These are phyloP conservation scores for Komagataella populi DNA, from an alignment of 805 yeast genomes.

Conservation along the genomic window DNA sequence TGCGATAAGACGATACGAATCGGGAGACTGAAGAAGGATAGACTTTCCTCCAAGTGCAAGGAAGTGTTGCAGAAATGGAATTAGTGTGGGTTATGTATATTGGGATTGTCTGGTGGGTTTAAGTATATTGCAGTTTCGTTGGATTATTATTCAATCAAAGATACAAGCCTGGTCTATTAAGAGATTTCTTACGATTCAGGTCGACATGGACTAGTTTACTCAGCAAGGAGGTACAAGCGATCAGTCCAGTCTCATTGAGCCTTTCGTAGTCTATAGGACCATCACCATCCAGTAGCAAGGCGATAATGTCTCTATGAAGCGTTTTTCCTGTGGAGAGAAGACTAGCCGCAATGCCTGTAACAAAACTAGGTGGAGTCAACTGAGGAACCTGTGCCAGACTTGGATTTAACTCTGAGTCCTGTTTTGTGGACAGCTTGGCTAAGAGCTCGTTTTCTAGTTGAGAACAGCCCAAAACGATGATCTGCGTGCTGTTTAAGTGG, in stretches of 20 bases:
- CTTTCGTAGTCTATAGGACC: constrained; percentile 36
- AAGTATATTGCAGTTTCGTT: not conserved
- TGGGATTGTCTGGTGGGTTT: not conserved
- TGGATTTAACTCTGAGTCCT: not conserved
- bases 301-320: constrained; percentile 4
- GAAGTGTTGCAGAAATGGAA: no score
- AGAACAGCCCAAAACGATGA: constrained; percentile 11
- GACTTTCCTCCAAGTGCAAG: no score
- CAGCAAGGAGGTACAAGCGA: constrained; percentile 10
- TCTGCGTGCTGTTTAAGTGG: constrained; percentile 4
- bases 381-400: constrained; percentile 16
- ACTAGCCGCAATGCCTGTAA: constrained; percentile 31
- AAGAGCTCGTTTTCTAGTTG: constrained; percentile 10
- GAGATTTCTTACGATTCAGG: not conserved
- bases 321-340: constrained; percentile 17
- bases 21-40: not conserved
- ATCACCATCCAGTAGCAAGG: constrained; percentile 25
- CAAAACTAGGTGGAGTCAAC: constrained; percentile 32
- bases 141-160: not conserved
- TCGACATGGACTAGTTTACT: not conserved
- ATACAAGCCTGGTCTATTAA: not conserved
- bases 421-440: constrained; percentile 4
- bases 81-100: no score
- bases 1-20: not conserved
- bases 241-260: constrained; percentile 23